Percentiles rank a stretch among this genome's conserved stretches.
Evolutionary conservation across 257 asterid species (phyloP).

Genomic region (Nicotiana sylvestris): DNA sequence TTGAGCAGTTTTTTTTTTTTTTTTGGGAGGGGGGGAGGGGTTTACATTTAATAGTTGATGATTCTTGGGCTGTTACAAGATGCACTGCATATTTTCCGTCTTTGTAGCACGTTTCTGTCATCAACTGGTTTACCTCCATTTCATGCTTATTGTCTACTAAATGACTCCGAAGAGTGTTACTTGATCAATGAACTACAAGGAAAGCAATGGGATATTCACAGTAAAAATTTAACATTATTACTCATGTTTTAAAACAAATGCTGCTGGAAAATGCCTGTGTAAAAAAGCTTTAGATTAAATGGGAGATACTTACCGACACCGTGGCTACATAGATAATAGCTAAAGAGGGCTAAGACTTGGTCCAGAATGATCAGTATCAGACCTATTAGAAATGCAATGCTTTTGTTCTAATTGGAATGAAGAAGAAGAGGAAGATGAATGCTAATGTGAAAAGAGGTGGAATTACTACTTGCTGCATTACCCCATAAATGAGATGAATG

Average conservation of each 20-base stretch:
- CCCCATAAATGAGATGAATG: background rate
- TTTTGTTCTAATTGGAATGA: background rate
- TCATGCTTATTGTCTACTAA: background rate
- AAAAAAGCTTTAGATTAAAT: background rate
- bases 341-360: background rate
- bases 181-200: background rate
- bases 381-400: background rate
- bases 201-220: background rate
- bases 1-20: background rate
- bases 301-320: background rate
- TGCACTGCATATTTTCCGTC: background rate
- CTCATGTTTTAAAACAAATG: background rate
- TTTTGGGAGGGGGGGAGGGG: background rate
- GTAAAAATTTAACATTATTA: background rate
- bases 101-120: background rate
- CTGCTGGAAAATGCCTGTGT: background rate
- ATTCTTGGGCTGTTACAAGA: background rate
- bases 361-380: background rate
- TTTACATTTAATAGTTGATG: background rate
- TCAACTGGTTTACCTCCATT: background rate
- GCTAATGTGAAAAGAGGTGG: constrained; percentile 8
- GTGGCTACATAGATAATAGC: background rate
- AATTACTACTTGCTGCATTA: background rate
- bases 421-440: background rate
- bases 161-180: background rate